Evolutionary conservation across 2,329 filamentous ascomycete species (phyloP).

Genomic region (Stagonosporopsis vannaccii): DNA sequence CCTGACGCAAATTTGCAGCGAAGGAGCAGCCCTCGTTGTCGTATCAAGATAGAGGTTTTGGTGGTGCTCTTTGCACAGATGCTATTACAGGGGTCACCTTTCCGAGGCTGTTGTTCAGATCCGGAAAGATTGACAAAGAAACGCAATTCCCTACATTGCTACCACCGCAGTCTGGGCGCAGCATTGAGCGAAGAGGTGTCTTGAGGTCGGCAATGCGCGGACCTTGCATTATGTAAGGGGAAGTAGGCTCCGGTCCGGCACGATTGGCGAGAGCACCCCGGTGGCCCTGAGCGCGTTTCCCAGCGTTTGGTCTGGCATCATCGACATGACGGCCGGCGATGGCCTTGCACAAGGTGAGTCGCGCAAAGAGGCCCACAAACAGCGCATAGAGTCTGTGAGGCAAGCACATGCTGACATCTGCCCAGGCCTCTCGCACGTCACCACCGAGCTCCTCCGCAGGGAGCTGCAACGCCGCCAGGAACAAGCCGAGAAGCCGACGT

Average conservation of each 20-base stretch:
- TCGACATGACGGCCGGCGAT: constrained; percentile 28
- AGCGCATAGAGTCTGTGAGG: not conserved
- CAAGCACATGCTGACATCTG: constrained; percentile 23
- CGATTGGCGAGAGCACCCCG: constrained; percentile 17
- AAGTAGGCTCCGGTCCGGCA: constrained; percentile 25
- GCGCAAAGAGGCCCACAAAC: not conserved
- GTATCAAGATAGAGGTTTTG: not conserved
- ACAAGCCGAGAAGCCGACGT: constrained; percentile 52
- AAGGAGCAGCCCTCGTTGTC: no score
- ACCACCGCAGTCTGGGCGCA: constrained; percentile 4
- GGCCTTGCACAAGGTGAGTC: constrained; percentile 29
- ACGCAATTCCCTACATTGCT: not conserved
- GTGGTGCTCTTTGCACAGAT: not conserved
- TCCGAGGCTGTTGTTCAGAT: constrained; percentile 5
- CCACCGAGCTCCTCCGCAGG: constrained; percentile 55
- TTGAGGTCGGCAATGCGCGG: constrained; percentile 6
- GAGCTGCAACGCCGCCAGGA: constrained; percentile 60
- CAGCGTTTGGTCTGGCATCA: constrained; percentile 19
- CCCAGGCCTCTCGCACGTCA: constrained; percentile 45
- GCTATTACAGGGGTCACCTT: constrained; percentile 1
- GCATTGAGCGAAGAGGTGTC: not conserved
- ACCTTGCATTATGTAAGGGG: constrained; percentile 21
- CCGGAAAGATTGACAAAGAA: constrained; percentile 12
- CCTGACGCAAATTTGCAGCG: not conserved
- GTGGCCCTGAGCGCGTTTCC: constrained; percentile 19